Evolutionary conservation across 768 basidiomycete genomes (phyloP).

Genomic region (Cyathus striatus): DNA sequence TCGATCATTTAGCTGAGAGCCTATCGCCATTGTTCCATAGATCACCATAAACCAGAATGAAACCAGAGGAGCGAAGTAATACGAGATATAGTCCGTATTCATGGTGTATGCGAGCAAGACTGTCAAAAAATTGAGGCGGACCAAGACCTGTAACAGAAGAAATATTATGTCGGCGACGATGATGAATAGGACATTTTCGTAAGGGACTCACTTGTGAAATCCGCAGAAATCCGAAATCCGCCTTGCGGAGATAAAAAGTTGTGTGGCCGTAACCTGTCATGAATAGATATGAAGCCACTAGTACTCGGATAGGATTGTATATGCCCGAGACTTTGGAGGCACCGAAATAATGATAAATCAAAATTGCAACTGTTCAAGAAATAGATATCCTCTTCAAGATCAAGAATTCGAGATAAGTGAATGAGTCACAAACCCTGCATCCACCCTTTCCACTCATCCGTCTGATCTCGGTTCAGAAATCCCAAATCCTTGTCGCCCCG

Average conservation of each 20-base stretch:
- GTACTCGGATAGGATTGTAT: constrained; percentile 84
- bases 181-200: constrained; percentile 1
- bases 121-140: constrained; percentile 82
- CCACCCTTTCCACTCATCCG: constrained; percentile 98
- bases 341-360: constrained; percentile 90
- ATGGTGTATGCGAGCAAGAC: constrained; percentile 82
- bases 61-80: constrained; percentile 88
- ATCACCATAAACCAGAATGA: constrained; percentile 89
- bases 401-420: no score
- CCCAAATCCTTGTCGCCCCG: constrained; percentile 79
- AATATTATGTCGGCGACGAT: no score
- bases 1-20: constrained; percentile 69
- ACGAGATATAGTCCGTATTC: constrained; percentile 88
- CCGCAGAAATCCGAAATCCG: constrained; percentile 76
- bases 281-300: constrained; percentile 87
- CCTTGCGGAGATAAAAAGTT: constrained; percentile 85
- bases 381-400: no score
- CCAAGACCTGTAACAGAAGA: constrained; percentile 47
- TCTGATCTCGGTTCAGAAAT: constrained; percentile 88
- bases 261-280: constrained; percentile 94
- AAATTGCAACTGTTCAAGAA: constrained; percentile 59
- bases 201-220: constrained; percentile 56
- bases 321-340: constrained; percentile 92
- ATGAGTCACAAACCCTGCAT: constrained; percentile 95
- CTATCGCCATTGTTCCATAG: constrained; percentile 72